Evolutionary conservation across 2,329 filamentous ascomycete species (phyloP).

Genomic region (Diaporthe ilicicola): DNA sequence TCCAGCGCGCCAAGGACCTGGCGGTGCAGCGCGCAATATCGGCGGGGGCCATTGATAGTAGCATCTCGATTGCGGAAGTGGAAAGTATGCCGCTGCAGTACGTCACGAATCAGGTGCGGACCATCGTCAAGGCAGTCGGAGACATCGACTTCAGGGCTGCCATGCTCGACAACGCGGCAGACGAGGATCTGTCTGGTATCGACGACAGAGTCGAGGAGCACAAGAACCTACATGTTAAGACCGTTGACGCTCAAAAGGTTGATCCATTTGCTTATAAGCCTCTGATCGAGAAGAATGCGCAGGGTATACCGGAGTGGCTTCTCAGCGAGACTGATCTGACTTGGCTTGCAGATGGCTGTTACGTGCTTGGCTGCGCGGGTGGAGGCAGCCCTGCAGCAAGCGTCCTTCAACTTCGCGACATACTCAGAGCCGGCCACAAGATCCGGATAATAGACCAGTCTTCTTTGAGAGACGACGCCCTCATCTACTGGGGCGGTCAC

Average conservation of each 20-base stretch:
- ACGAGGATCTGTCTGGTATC: slow-evolving; percentile 28
- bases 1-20: slow-evolving; percentile 36
- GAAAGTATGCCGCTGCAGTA: slow-evolving; percentile 46
- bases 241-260: slow-evolving; percentile 33
- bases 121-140: slow-evolving; percentile 39
- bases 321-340: slow-evolving; percentile 54
- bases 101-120: slow-evolving; percentile 35
- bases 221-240: slow-evolving; percentile 49
- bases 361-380: slow-evolving; percentile 57
- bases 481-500: slow-evolving; percentile 54
- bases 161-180: slow-evolving; percentile 30
- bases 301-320: slow-evolving; percentile 47
- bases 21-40: slow-evolving; percentile 35
- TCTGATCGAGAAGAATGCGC: slow-evolving; percentile 41
- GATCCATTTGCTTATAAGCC: slow-evolving; percentile 46
- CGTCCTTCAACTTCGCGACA: slow-evolving; percentile 48
- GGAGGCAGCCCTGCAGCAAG: slow-evolving; percentile 51
- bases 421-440: slow-evolving; percentile 49
- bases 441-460: slow-evolving; percentile 50
- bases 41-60: slow-evolving; percentile 31
- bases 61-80: slow-evolving; percentile 49
- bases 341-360: slow-evolving; percentile 55
- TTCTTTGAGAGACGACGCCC: slow-evolving; percentile 51
- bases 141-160: slow-evolving; percentile 51
- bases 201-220: slow-evolving; percentile 25